A percentile compares a stretch with the other conserved stretches of the same genome.
phyloP scores from a whole-genome alignment of 345 rosid species.

The Linum lewisii region DNA sequence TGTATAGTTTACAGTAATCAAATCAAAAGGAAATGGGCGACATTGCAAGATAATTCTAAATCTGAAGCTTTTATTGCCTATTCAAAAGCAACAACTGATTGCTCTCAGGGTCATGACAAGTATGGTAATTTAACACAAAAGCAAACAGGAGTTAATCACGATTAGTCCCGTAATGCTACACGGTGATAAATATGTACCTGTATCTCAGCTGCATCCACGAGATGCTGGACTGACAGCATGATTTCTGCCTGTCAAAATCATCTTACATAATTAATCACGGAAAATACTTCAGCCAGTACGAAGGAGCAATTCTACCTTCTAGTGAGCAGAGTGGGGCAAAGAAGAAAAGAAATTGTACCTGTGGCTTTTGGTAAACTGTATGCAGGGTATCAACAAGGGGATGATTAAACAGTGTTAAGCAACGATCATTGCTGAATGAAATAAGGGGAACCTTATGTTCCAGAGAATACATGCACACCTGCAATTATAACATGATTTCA shows the following conservation, averaged over 20 bases:
- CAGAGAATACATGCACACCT: constrained; percentile 69
- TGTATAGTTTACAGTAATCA: neutral
- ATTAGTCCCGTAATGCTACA: neutral
- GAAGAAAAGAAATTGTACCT: constrained; percentile 34
- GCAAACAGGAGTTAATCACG: neutral
- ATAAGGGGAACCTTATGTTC: constrained; percentile 77
- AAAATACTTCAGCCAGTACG: too few species aligned
- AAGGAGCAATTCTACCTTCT: constrained; percentile 5
- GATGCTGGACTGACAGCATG: constrained; percentile 66
- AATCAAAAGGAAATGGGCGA: neutral
- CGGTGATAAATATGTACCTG: constrained; percentile 62
- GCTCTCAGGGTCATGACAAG: neutral
- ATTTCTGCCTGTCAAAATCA: constrained; percentile 61
- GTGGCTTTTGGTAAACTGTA: constrained; percentile 65
- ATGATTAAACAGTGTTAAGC: constrained; percentile 77
- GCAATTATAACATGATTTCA: constrained; percentile 12
- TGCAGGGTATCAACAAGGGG: constrained; percentile 72
- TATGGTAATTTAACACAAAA: neutral
- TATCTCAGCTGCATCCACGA: constrained; percentile 56
- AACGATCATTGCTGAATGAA: constrained; percentile 72
- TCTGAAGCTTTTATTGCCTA: neutral
- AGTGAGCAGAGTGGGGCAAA: constrained; percentile 1
- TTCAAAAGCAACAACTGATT: too few species aligned
- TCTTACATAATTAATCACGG: constrained; percentile 6
- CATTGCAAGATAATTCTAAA: neutral